phyloP scores from a whole-genome alignment of 1,284 basidiomycete species.

The Rhodotorula sp. region DNA sequence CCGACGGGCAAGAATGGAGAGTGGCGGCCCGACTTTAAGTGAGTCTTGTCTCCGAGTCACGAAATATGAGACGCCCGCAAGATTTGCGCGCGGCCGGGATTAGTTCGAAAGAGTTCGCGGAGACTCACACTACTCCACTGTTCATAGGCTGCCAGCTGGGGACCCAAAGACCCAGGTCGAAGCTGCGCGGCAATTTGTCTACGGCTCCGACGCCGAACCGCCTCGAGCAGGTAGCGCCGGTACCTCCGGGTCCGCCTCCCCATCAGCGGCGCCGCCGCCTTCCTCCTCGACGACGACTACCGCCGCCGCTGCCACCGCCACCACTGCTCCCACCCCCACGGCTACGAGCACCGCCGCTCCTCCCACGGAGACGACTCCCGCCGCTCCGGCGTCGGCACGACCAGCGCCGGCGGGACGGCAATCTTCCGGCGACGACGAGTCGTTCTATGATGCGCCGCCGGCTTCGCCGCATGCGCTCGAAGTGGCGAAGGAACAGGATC shows the following conservation, averaged over 20 bases:
- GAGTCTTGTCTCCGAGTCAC: conserved; percentile 21
- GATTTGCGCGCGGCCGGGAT: too few relatives aligned
- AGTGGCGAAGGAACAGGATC: neutral
- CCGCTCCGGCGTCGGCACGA: neutral
- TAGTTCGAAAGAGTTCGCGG: neutral
- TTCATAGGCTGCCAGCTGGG: conserved; percentile 63
- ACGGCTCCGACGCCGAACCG: conserved; percentile 37
- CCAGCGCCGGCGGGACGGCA: neutral
- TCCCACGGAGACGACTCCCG: neutral
- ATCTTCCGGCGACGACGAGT: neutral
- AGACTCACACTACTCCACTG: neutral
- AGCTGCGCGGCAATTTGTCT: conserved; percentile 63
- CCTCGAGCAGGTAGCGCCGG: neutral
- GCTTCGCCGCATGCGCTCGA: neutral
- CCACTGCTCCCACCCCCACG: neutral
- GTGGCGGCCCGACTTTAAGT: conserved; percentile 72
- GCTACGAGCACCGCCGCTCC: neutral
- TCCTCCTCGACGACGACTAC: neutral
- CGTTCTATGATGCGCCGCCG: conserved; percentile 7
- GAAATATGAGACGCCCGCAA: too few relatives aligned
- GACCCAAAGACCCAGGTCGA: conserved; percentile 63
- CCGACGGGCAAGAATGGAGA: conserved; percentile 60
- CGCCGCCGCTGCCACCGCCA: neutral
- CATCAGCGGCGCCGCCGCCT: neutral
- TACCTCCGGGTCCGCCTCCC: neutral